These are phyloP conservation scores for Microcos paniculata DNA, from an alignment of 345 rosid genomes.

Conservation along the genomic window DNA sequence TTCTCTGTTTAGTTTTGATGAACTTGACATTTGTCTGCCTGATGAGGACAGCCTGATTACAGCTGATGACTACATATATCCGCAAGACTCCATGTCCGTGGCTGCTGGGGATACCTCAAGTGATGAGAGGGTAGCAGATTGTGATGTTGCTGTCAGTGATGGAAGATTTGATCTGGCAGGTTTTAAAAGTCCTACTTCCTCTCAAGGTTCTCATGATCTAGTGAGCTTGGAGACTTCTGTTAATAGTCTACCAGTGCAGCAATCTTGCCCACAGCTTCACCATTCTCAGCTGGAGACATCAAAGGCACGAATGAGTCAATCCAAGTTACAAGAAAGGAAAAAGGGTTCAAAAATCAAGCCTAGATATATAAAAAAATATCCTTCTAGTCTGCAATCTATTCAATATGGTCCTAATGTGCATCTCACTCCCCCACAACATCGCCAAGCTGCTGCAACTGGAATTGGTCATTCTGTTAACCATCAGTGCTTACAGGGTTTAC, in stretches of 20 bases:
- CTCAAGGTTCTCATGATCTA: conserved; percentile 1
- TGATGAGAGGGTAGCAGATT: conserved; percentile 13
- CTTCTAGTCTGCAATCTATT: background rate
- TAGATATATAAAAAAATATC: background rate
- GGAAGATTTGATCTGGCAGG: conserved; percentile 8
- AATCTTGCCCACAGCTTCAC: background rate
- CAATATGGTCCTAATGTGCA: background rate
- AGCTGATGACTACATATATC: conserved; percentile 22
- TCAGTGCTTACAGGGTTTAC: conserved; percentile 9
- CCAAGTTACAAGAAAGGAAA: background rate
- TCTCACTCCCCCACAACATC: background rate
- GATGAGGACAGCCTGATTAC: conserved; percentile 45
- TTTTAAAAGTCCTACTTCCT: conserved; percentile 1
- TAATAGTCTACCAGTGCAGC: background rate
- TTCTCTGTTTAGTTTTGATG: conserved; percentile 15
- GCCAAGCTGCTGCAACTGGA: conserved; percentile 12
- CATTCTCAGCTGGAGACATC: conserved; percentile 20
- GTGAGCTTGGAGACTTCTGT: conserved; percentile 5
- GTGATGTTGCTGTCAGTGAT: background rate
- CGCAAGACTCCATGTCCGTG: conserved; percentile 8
- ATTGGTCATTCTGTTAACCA: conserved; percentile 3
- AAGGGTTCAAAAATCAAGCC: conserved; percentile 4
- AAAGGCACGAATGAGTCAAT: background rate
- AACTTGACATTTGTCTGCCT: conserved; percentile 31
- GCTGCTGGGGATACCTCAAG: conserved; percentile 10